phyloP scores from a whole-genome alignment of 202 grass and related monocot species.

The Miscanthus sacchariflorus region DNA sequence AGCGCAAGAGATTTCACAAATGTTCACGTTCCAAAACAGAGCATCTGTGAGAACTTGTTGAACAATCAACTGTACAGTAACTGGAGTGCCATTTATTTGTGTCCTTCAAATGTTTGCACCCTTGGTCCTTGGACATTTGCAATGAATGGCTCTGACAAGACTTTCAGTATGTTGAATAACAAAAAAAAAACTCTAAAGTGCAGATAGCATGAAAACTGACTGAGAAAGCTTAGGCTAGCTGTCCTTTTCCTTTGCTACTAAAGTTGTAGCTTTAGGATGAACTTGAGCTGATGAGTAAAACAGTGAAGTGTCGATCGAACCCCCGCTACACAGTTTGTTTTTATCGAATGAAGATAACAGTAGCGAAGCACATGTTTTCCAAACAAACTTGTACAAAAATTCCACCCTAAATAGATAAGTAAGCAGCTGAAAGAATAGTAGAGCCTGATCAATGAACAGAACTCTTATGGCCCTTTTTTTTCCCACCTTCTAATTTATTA shows the following conservation, averaged over 20 bases:
- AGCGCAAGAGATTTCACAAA: not conserved
- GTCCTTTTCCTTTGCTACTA: not conserved
- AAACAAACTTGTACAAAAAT: too few relatives aligned
- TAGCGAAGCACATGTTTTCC: not conserved
- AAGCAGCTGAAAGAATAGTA: not conserved
- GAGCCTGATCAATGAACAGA: not conserved
- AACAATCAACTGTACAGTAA: too few relatives aligned
- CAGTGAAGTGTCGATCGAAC: not conserved
- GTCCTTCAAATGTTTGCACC: too few relatives aligned
- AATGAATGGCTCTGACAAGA: not conserved
- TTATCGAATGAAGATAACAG: not conserved
- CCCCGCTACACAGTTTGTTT: not conserved
- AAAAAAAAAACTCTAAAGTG: not conserved
- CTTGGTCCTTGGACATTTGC: too few relatives aligned
- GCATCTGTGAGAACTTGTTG: too few relatives aligned
- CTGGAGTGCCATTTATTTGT: too few relatives aligned
- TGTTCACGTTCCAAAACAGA: not conserved
- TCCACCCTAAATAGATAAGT: not conserved
- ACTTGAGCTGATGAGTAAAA: not conserved
- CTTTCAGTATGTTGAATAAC: not conserved
- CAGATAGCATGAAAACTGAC: not conserved
- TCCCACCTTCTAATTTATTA: too few relatives aligned
- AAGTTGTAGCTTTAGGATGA: slow-evolving; percentile 12
- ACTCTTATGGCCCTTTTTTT: not conserved
- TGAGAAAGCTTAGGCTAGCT: not conserved